Conservation (phyloP, 169 alveolate genomes). For the Cyclospora cayetanensis region DNA sequence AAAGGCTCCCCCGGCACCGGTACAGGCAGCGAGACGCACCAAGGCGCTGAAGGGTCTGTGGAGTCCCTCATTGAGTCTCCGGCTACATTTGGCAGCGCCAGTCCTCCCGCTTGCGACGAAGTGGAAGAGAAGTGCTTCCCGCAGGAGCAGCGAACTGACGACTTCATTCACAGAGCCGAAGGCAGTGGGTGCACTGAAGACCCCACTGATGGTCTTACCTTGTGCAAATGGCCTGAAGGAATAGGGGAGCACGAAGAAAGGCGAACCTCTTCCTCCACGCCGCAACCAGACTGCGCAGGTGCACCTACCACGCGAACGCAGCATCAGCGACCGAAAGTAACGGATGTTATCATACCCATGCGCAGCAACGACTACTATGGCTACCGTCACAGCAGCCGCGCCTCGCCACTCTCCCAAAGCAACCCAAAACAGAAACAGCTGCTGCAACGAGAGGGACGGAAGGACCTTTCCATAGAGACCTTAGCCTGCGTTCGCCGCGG, state of each 20-base stretch:
- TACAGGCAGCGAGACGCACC: constrained; percentile 16
- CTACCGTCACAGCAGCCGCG: neutral
- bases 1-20: neutral
- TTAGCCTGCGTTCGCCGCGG: constrained; percentile 6
- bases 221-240: too few species aligned
- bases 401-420: neutral
- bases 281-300: too few species aligned
- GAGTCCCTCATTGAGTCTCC: neutral
- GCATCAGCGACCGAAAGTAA: neutral
- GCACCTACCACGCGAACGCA: too few species aligned
- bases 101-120: neutral
- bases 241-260: too few species aligned
- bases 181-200: too few species aligned
- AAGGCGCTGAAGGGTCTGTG: neutral
- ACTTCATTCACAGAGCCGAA: too few species aligned
- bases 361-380: constrained; percentile 28
- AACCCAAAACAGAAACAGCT: neutral
- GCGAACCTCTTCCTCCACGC: too few species aligned
- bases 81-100: neutral
- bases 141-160: too few species aligned
- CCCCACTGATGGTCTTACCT: too few species aligned
- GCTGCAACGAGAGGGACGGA: neutral
- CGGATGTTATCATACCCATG: neutral
- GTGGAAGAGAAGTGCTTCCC: too few species aligned
- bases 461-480: neutral